Evolutionary conservation across 192 early-diverging fungal species (phyloP).

Genomic region (Coemansia furcata): DNA sequence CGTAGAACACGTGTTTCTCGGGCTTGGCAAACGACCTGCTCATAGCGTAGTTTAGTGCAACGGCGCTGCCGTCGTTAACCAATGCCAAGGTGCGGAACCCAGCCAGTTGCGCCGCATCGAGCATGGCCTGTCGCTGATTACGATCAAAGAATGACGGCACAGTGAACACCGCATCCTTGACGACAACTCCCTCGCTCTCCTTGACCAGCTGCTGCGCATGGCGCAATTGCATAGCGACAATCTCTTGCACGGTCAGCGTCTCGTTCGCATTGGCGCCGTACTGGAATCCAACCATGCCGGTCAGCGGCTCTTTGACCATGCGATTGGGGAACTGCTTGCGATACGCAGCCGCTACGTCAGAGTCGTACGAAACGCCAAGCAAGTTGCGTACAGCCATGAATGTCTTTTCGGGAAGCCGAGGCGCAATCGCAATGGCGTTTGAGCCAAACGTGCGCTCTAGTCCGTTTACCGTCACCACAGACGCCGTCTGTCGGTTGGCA

Average conservation of each 20-base stretch:
- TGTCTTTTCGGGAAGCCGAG: conserved; percentile 65
- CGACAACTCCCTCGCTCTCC: conserved; percentile 66
- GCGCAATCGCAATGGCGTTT: conserved; percentile 63
- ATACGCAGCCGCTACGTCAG: conserved; percentile 67
- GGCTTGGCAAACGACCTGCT: conserved; percentile 61
- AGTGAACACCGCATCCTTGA: conserved; percentile 89
- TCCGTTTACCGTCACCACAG: conserved; percentile 77
- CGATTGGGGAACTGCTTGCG: conserved; percentile 71
- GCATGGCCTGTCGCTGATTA: conserved; percentile 85
- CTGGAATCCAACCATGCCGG: conserved; percentile 70
- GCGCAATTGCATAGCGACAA: conserved; percentile 91
- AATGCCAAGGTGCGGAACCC: conserved; percentile 78
- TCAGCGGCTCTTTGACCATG: conserved; percentile 68
- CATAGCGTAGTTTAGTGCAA: conserved; percentile 92
- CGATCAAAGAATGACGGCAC: conserved; percentile 92
- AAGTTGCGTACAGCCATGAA: conserved; percentile 84
- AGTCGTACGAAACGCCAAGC: conserved; percentile 75
- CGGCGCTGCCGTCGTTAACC: conserved; percentile 94
- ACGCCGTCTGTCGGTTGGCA: conserved; percentile 90
- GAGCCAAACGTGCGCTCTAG: conserved; percentile 84
- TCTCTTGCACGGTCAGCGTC: conserved; percentile 75
- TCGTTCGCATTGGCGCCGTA: conserved; percentile 55
- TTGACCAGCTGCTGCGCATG: conserved; percentile 85
- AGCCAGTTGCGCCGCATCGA: conserved; percentile 91
- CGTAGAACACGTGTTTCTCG: conserved; percentile 89